Evolutionary conservation across 78 protist genomes (phyloP), one percentile per base, ranked within the genome.

Genomic region (Monocercomonoides exilis): DNA sequence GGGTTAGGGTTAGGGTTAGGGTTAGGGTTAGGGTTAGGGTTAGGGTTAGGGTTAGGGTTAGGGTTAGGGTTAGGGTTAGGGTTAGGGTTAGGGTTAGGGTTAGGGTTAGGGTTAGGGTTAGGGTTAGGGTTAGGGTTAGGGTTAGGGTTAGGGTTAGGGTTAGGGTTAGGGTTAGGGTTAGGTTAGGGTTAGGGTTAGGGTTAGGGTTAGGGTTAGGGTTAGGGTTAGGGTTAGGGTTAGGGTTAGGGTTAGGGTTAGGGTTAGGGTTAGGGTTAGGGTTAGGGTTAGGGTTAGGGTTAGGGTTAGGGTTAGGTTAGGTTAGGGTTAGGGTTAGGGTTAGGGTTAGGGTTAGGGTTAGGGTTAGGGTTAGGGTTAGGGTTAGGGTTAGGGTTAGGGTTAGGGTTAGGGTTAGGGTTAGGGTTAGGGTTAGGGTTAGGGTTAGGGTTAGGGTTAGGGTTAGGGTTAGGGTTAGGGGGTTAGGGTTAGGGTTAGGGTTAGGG

Each of bases 351-450:
- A n/a, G 77, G 77, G 77, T 54, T 54, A 54, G 77, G 77, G 77
- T 54, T 54, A 54, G 77, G 77, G 77, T 54, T 54, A 54, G 77
- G 77, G 77, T 54, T 54, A 54, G 77, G 77, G 77, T 54, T 54
- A 54, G 77, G 77, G 77, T 54, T 54, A 54, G 77, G 77, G 77
- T 54, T 54, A 54, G 77, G 77, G 77, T 54, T 54, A 54, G 77
- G 77, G 77, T 54, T 54, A 54, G 77, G 77, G 77, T 54, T 54
- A 54, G 77, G 77, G 77, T 54, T 54, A 54, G 77, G 77, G 77
- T 54, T 54, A 54, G 77, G 77, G 77, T 54, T 54, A 54, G 77
- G 77, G 77, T 54, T 54, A 54, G 77, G 77, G 77, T 54, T 54
- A 54, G 77, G 77, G 77, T 54, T 54, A 54, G 77, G 77, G 77